Conservation (phyloP, 257 asterid genomes). For the Agastache rugosa region DNA sequence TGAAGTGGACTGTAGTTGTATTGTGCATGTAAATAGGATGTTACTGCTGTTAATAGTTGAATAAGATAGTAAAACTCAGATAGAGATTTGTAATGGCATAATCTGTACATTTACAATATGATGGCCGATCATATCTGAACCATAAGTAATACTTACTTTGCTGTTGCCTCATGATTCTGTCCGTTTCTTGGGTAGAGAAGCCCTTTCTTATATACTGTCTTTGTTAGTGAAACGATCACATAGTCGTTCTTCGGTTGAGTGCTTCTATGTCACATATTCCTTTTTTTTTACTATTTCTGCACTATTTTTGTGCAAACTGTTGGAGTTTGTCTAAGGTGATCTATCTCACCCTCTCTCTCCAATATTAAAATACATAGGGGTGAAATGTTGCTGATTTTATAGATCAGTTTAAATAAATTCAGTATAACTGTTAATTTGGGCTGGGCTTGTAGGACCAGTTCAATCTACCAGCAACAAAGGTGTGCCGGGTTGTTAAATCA, state of each 20-base stretch:
- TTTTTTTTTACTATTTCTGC: too few relatives aligned
- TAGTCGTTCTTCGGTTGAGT: neutral
- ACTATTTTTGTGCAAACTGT: too few relatives aligned
- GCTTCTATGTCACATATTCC: too few relatives aligned
- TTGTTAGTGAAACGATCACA: neutral
- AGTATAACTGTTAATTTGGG: too few relatives aligned
- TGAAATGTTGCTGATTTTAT: too few relatives aligned
- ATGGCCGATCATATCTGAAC: constrained; percentile 4
- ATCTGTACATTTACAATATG: constrained; percentile 12
- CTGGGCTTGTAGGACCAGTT: too few relatives aligned
- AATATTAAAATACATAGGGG: too few relatives aligned
- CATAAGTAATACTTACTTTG: neutral
- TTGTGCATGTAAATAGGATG: constrained; percentile 39
- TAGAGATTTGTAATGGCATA: constrained; percentile 6
- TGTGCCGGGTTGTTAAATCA: too few relatives aligned
- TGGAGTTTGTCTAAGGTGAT: too few relatives aligned
- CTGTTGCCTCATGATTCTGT: neutral
- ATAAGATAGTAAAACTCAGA: constrained; percentile 26
- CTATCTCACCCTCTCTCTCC: too few relatives aligned
- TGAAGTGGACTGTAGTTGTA: neutral
- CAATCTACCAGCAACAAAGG: too few relatives aligned
- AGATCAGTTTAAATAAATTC: too few relatives aligned
- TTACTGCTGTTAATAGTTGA: constrained; percentile 18
- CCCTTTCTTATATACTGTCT: neutral
- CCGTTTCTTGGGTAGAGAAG: neutral